These are phyloP conservation scores for Fusarium sp. DNA, from an alignment of 2,329 filamentous ascomycete species.

Conservation along the genomic window DNA sequence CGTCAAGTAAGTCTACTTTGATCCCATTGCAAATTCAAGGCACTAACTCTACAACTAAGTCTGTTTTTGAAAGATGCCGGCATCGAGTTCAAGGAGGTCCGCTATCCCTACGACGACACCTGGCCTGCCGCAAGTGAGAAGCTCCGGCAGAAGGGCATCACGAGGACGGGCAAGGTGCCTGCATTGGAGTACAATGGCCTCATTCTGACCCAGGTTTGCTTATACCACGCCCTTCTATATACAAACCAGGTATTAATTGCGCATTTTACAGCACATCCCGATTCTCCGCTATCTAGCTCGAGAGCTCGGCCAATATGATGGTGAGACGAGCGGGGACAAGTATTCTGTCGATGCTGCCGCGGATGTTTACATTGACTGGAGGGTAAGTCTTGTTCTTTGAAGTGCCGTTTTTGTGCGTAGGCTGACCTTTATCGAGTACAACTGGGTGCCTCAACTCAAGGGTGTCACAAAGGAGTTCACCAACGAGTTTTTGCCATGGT, in stretches of 20 bases:
- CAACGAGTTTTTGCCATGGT: slow-evolving; percentile 16
- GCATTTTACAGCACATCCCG: slow-evolving; percentile 9
- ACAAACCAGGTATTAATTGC: not conserved
- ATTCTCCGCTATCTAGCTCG: slow-evolving; percentile 24
- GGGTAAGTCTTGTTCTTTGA: slow-evolving; percentile 3
- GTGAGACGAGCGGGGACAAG: slow-evolving; percentile 16
- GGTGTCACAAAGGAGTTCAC: slow-evolving; percentile 22
- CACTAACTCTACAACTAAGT: slow-evolving; percentile 3
- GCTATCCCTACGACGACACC: slow-evolving; percentile 28
- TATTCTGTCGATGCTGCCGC: slow-evolving; percentile 21
- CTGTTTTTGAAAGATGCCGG: slow-evolving; percentile 36
- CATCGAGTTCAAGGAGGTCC: slow-evolving; percentile 27
- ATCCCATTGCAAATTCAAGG: not conserved
- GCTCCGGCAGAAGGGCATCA: slow-evolving; percentile 42
- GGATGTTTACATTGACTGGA: slow-evolving; percentile 26
- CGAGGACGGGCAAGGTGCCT: slow-evolving; percentile 50
- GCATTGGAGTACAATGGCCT: slow-evolving; percentile 51
- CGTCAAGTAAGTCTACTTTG: slow-evolving; percentile 31
- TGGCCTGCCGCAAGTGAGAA: slow-evolving; percentile 38
- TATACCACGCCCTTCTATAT: rapidly evolving
- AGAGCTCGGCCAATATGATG: slow-evolving; percentile 29
- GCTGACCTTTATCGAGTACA: not conserved
- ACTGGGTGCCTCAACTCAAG: slow-evolving; percentile 9
- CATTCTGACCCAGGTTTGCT: slow-evolving; percentile 38
- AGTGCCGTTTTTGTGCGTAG: not conserved